Evolutionary conservation across 2,329 filamentous ascomycete species (phyloP), one percentile per base, ranked within the genome.

Genomic region (Trichoderma breve): DNA sequence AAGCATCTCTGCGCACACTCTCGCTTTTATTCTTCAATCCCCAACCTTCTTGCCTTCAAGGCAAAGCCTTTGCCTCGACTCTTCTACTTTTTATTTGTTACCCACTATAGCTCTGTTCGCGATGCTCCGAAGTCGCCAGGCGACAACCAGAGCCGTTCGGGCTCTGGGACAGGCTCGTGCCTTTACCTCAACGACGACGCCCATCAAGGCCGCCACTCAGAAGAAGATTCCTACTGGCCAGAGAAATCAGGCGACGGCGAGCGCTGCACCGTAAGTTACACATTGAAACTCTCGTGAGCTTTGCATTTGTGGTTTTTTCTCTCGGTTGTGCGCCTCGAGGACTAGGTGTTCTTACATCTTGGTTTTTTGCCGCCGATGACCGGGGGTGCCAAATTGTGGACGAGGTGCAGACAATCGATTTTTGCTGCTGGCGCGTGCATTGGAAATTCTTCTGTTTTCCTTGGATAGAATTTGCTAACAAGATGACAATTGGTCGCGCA

Each of bases 371-470:
- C 51, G 65, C 65, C 65, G 53, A 68, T 68, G 30, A 43, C 64
- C 95, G 96, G 80, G 96, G 96, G 80, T n/a, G 28, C 28, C 92
- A 98, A 83, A 98, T 98, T 77, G 97, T 98, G 83, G n/a, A 51
- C 43, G n/a, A 51, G 43, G 21, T n/a, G 43, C 34, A 36, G 36
- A 39, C 36, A 39, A 1, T 21, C n/a, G 4, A 21, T 51, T 51
- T 51, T 51, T 51, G 60, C 60, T 63, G 47, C 47, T 3, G 47
- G 47, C 63, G 63, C 43, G 30, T 30, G 98, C 34, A 30, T 30
- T 51, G 9, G 1, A 1, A 53, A 53, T 68, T 18, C 7, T 47
- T 32, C 43, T 18, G 12, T 69, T 53, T n/a, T 5, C 32, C 67
- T 72, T 71, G 75, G 92, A 90, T 73, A 96, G 97, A 82, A 93